Evolutionary conservation across 257 asterid species (phyloP).

Genomic region (Capsicum pubescens): DNA sequence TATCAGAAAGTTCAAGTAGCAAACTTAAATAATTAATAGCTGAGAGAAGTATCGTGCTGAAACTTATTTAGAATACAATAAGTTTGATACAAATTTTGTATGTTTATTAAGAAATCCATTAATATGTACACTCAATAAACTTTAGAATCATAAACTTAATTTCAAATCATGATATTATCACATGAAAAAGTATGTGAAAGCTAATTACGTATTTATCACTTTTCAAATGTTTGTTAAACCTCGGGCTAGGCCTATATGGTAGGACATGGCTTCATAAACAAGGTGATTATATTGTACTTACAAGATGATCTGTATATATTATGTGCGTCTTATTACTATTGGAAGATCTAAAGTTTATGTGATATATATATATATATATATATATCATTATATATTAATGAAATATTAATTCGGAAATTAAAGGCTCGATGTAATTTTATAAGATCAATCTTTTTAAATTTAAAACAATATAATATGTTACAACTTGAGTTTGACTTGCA

Average conservation of each 20-base stretch:
- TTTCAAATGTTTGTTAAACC: background rate
- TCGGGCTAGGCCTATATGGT: slow-evolving; percentile 21
- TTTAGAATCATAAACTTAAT: background rate
- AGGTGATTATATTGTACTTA: background rate
- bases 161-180: no score
- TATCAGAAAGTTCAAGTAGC: no score
- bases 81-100: no score
- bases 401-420: background rate
- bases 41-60: no score
- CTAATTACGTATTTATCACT: background rate
- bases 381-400: background rate
- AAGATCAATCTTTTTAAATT: slow-evolving; percentile 8
- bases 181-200: background rate
- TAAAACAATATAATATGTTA: slow-evolving; percentile 11
- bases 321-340: background rate
- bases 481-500: slow-evolving; percentile 27
- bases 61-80: no score
- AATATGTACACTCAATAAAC: background rate
- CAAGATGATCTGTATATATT: background rate
- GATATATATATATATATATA: background rate
- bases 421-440: background rate
- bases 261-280: slow-evolving; percentile 20
- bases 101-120: background rate
- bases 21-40: no score
- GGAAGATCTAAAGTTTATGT: background rate